Evolutionary conservation across 495 filamentous ascomycete species (phyloP).

Genomic region (Trichoderma orchidacearum): DNA sequence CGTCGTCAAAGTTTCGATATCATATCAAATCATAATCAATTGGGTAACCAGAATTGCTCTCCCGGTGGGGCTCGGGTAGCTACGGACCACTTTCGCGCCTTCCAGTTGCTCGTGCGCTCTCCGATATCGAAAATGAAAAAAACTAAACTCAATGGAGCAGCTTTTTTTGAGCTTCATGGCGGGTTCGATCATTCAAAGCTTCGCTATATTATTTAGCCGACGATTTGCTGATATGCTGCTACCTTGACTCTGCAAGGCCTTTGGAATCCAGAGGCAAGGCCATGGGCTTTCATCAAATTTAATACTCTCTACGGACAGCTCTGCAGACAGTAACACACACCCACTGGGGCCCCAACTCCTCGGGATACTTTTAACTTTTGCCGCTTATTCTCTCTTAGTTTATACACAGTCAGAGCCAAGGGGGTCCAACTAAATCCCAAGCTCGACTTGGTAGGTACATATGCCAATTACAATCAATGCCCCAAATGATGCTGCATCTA

Average conservation of each 20-base stretch:
- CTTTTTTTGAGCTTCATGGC: too few species aligned
- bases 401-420: not conserved
- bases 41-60: not conserved
- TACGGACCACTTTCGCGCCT: not conserved
- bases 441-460: not conserved
- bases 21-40: not conserved
- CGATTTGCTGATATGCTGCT: too few species aligned
- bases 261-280: too few species aligned
- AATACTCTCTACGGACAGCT: too few species aligned
- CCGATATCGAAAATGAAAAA: slow-evolving; percentile 1
- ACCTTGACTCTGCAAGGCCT: too few species aligned
- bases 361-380: too few species aligned
- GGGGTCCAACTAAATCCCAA: not conserved
- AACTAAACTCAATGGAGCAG: too few species aligned
- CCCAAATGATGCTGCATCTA: not conserved
- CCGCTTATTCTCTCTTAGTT: too few species aligned
- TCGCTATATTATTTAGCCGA: not conserved
- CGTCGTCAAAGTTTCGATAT: not conserved
- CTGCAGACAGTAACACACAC: too few species aligned
- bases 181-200: not conserved
- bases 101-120: not conserved
- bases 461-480: not conserved
- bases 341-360: too few species aligned
- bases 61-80: not conserved
- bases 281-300: too few species aligned